Evolutionary conservation across 2,329 filamentous ascomycete species (phyloP).

Genomic region (Sarocladiaceae sp.): DNA sequence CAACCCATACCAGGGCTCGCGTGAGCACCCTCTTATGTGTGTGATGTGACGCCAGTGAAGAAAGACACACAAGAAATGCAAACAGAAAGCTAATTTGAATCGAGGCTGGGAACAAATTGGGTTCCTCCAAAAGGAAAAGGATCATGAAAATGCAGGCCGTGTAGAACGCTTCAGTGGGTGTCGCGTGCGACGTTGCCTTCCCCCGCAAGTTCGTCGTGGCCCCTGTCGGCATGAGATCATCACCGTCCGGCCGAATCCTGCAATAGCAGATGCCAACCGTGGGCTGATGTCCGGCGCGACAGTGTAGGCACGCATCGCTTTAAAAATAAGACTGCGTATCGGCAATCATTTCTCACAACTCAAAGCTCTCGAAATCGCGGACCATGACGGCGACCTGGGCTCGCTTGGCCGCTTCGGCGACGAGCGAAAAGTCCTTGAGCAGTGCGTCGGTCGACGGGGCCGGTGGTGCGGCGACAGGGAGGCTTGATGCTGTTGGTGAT

Average conservation of each 20-base stretch:
- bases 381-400: conserved; percentile 87
- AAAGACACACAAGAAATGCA: not conserved
- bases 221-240: no score
- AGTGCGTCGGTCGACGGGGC: conserved; percentile 49
- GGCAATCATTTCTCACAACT: no score
- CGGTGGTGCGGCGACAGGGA: conserved; percentile 21
- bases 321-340: no score
- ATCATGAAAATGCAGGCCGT: not conserved
- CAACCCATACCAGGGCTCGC: not conserved
- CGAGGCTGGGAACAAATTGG: not conserved
- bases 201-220: no score
- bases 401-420: conserved; percentile 88
- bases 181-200: not conserved
- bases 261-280: no score
- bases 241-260: no score
- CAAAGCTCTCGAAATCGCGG: conserved; percentile 74
- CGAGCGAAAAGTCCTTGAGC: conserved; percentile 73
- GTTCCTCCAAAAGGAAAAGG: no score
- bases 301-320: no score
- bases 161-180: not conserved
- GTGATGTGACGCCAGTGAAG: no score
- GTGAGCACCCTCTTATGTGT: not conserved
- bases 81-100: not conserved
- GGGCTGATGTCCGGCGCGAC: no score
- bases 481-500: conserved; percentile 20